These are phyloP conservation scores for Penicillium carneum DNA, from an alignment of 2,329 filamentous ascomycete genomes.

Conservation along the genomic window DNA sequence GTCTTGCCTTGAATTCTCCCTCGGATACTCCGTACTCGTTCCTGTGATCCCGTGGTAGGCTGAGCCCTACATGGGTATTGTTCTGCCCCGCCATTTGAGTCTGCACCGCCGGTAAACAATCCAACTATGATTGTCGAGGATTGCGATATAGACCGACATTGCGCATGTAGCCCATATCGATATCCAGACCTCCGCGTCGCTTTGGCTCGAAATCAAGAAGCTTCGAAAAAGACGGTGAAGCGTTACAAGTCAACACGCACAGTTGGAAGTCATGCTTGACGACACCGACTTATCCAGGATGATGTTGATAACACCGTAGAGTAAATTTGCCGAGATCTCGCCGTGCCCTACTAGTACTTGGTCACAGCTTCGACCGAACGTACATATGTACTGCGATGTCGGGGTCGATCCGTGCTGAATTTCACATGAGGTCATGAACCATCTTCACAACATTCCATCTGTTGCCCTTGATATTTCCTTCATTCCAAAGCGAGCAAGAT, in stretches of 20 bases:
- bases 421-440: not conserved
- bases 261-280: constrained; percentile 10
- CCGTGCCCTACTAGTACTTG: not conserved
- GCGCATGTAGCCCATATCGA: constrained; percentile 34
- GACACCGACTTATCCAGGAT: constrained; percentile 12
- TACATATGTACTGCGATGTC: not conserved
- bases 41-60: constrained; percentile 10
- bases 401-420: not conserved
- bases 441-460: constrained; percentile 5
- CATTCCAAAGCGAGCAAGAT: constrained; percentile 14
- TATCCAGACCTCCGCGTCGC: constrained; percentile 29
- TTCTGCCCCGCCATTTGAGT: constrained; percentile 26
- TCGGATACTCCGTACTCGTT: constrained; percentile 11
- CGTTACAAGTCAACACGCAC: constrained; percentile 23
- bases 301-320: not conserved
- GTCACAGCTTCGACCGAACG: not conserved
- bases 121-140: constrained; percentile 15
- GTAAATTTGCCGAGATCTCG: not conserved
- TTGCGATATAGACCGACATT: constrained; percentile 27
- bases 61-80: constrained; percentile 22
- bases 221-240: constrained; percentile 37
- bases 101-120: constrained; percentile 36
- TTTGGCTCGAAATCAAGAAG: constrained; percentile 23
- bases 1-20: constrained; percentile 1
- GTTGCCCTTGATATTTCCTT: not conserved